Percentiles rank a stretch among this genome's conserved stretches.
Conservation (phyloP, 2,329 filamentous ascomycete genomes). For the Stromatinia cepivora region DNA sequence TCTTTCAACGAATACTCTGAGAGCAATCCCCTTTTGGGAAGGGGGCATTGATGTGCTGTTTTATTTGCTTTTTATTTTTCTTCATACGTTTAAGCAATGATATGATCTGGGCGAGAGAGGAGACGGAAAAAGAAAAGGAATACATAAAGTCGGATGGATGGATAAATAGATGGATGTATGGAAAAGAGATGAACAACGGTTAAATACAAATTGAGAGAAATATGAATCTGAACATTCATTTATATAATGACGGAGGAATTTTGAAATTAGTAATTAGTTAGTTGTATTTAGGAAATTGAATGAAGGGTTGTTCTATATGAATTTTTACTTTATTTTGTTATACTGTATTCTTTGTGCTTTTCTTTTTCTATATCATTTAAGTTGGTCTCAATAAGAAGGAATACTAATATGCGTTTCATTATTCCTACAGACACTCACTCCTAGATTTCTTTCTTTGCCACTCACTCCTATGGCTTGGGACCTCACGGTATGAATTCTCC, state of each 20-base stretch:
- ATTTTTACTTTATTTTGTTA: not conserved
- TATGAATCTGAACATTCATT: not conserved
- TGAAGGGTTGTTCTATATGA: not conserved
- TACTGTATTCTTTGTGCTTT: not conserved
- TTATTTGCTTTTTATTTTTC: not conserved
- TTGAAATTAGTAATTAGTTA: not conserved
- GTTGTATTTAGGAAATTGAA: conserved; percentile 8
- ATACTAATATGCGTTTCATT: no score
- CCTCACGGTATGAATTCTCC: no score
- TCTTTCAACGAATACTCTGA: not conserved
- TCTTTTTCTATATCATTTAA: not conserved
- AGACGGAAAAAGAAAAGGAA: not conserved
- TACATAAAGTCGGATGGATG: not conserved
- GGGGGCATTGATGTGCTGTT: not conserved
- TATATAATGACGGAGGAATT: conserved; percentile 7
- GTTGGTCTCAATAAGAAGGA: no score
- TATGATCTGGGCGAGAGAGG: not conserved
- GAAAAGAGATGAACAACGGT: not conserved
- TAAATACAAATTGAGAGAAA: not conserved
- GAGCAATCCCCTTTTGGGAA: conserved; percentile 7
- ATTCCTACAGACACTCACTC: no score
- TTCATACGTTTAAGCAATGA: not conserved
- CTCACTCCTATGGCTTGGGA: no score
- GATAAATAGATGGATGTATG: not conserved
- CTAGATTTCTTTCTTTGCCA: no score